Evolutionary conservation across 805 yeast species (phyloP).

Genomic region (Saccharomycopsis microspora): DNA sequence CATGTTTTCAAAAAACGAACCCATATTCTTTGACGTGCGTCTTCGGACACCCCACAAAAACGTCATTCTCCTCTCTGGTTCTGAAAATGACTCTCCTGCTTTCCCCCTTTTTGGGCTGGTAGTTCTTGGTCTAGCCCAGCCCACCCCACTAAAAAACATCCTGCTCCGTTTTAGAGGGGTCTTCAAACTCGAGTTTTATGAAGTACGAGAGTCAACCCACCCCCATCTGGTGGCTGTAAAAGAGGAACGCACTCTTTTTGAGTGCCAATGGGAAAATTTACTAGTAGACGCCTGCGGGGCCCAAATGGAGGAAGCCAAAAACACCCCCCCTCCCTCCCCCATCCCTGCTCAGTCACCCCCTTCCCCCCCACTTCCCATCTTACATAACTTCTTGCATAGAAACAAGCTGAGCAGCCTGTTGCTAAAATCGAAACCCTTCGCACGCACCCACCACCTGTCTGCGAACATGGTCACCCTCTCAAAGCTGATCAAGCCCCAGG

Average conservation of each 20-base stretch:
- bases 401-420: no score
- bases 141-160: slow-evolving; percentile 50
- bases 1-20: slow-evolving; percentile 1
- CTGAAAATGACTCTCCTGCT: slow-evolving; percentile 65
- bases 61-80: slow-evolving; percentile 65
- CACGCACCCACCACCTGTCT: neutral
- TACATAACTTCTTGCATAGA: no score
- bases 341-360: no score
- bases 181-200: slow-evolving; percentile 46
- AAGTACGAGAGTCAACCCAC: slow-evolving; percentile 22
- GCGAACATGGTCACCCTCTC: slow-evolving; percentile 5
- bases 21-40: slow-evolving; percentile 10
- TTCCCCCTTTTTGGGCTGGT: slow-evolving; percentile 66
- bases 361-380: no score
- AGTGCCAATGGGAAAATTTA: slow-evolving; percentile 62
- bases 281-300: slow-evolving; percentile 23
- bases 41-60: slow-evolving; percentile 35
- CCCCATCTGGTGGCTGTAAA: slow-evolving; percentile 27
- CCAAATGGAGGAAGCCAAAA: neutral
- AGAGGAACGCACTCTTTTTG: slow-evolving; percentile 51
- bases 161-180: slow-evolving; percentile 52
- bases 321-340: no score
- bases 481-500: neutral
- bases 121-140: slow-evolving; percentile 43
- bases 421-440: slow-evolving; percentile 1